These are phyloP conservation scores for Leishmania guyanensis DNA, from an alignment of 208 protist species.

Conservation along the genomic window DNA sequence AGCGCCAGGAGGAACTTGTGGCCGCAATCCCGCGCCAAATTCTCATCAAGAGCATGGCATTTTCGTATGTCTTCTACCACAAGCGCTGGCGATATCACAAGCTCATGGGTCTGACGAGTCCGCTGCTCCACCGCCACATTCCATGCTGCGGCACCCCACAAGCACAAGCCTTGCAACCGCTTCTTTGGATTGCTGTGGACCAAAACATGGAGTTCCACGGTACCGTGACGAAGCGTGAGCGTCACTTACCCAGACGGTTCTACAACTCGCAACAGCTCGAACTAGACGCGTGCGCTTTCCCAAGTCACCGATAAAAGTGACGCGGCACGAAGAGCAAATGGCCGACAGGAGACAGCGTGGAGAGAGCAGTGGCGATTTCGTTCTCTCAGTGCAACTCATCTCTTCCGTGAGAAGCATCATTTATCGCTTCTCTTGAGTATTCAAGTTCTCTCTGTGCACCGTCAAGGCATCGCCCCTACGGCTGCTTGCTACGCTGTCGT, in stretches of 20 bases:
- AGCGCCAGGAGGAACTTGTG: conserved; percentile 41
- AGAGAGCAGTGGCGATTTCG: background rate
- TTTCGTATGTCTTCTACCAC: conserved; percentile 38
- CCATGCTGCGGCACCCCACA: conserved; percentile 5
- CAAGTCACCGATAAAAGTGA: background rate
- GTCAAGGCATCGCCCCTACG: background rate
- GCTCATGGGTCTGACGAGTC: conserved; percentile 17
- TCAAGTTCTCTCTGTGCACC: background rate
- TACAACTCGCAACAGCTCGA: conserved; percentile 48
- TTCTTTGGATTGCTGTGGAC: conserved; percentile 47
- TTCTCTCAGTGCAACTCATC: background rate
- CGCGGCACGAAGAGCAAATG: background rate
- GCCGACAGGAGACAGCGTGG: background rate
- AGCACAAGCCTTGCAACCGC: conserved; percentile 25
- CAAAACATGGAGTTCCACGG: conserved; percentile 13
- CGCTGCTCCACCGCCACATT: conserved; percentile 21
- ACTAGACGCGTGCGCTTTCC: background rate
- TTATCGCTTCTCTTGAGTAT: background rate
- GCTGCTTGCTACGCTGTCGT: background rate
- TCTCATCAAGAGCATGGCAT: conserved; percentile 41
- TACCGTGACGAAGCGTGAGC: conserved; percentile 17
- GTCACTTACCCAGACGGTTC: conserved; percentile 15
- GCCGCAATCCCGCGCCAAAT: conserved; percentile 32
- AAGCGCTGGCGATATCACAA: conserved; percentile 33
- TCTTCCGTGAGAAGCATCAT: background rate